A percentile compares a stretch with the other conserved stretches of the same genome.
Evolutionary conservation across 129 eudicot species (phyloP).

Genomic region (Smallanthus sonchifolius): DNA sequence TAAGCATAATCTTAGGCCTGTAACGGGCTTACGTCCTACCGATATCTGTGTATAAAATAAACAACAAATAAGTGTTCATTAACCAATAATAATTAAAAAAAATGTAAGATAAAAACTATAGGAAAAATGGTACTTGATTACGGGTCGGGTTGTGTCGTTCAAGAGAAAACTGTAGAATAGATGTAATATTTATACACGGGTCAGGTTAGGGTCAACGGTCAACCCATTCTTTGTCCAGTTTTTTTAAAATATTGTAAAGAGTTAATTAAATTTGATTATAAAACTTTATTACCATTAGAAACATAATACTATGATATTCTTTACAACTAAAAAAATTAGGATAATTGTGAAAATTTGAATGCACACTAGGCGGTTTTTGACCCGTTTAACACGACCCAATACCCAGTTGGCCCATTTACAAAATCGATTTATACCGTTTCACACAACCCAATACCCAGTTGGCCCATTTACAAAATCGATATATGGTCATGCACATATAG

Average conservation of each 20-base stretch:
- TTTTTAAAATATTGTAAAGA: not conserved
- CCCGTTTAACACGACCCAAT: not conserved
- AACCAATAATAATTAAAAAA: no score
- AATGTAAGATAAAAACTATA: no score
- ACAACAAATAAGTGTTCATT: not conserved
- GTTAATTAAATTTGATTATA: not conserved
- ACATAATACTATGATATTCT: not conserved
- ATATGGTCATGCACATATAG: not conserved
- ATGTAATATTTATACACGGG: not conserved
- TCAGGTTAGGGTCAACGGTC: not conserved
- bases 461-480: no score
- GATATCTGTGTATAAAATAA: conserved; percentile 37
- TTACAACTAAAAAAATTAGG: not conserved
- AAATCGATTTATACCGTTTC: not conserved
- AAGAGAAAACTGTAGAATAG: no score
- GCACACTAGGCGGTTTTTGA: not conserved
- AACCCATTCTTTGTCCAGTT: not conserved
- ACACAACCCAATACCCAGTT: not conserved
- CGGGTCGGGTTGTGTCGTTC: not conserved
- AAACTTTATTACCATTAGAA: not conserved
- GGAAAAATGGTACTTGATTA: not conserved
- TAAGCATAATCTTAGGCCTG: conserved; percentile 54
- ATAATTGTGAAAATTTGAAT: not conserved
- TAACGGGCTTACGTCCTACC: conserved; percentile 70
- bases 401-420: not conserved